Evolutionary conservation across 805 yeast species (phyloP).

Genomic region (Metschnikowia sp.): DNA sequence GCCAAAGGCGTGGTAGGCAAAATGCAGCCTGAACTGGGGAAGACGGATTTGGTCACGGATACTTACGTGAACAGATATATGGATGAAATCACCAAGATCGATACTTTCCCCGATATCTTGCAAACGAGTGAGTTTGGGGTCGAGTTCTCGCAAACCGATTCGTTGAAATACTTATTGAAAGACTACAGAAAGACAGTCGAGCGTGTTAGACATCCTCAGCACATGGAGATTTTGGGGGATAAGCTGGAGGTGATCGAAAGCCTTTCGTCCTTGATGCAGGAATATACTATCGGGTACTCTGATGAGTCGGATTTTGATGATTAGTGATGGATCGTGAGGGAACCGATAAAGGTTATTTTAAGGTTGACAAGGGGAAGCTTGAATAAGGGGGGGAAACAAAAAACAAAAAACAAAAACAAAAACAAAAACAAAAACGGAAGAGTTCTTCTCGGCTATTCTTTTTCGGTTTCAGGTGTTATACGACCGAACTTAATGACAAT

Average conservation of each 20-base stretch:
- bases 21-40: not conserved
- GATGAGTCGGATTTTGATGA: constrained; percentile 17
- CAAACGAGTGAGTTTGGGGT: constrained; percentile 8
- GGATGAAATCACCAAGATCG: constrained; percentile 22
- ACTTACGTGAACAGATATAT: constrained; percentile 14
- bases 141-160: constrained; percentile 26
- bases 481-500: too few species aligned
- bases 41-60: constrained; percentile 1
- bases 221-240: constrained; percentile 41
- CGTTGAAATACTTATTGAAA: constrained; percentile 27
- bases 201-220: constrained; percentile 17
- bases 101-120: constrained; percentile 32
- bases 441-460: too few species aligned
- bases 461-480: too few species aligned
- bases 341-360: too few species aligned
- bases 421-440: too few species aligned
- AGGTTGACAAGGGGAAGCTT: too few species aligned
- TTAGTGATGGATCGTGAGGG: not conserved
- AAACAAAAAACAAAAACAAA: too few species aligned
- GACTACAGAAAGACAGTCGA: constrained; percentile 19
- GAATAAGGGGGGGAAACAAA: too few species aligned
- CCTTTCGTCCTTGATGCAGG: constrained; percentile 40
- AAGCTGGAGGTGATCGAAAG: constrained; percentile 52
- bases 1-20: not conserved
- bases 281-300: constrained; percentile 52